A percentile compares a stretch with the other conserved stretches of the same genome.
These are phyloP conservation scores for Fremontodendron californicum DNA, from an alignment of 345 rosid species.

Conservation along the genomic window DNA sequence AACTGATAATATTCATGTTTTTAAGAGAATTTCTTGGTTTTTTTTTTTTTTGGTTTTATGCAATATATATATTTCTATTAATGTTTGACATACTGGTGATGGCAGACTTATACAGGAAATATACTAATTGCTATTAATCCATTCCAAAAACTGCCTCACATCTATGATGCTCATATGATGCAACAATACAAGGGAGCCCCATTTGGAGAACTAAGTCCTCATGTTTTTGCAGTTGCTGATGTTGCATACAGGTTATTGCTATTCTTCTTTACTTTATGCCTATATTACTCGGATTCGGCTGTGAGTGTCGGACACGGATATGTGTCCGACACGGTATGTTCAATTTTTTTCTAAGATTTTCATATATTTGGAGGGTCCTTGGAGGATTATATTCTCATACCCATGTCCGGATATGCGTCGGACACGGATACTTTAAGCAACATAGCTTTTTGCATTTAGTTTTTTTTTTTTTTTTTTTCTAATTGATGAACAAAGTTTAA, in stretches of 20 bases:
- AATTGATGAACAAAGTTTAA: background rate
- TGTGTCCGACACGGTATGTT: too few relatives aligned
- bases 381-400: too few relatives aligned
- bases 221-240: constrained; percentile 24
- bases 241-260: constrained; percentile 20
- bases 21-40: background rate
- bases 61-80: background rate
- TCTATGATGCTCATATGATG: constrained; percentile 21
- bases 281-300: too few relatives aligned
- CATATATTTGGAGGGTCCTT: too few relatives aligned
- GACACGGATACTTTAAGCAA: too few relatives aligned
- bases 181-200: constrained; percentile 23
- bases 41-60: background rate
- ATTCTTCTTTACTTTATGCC: background rate
- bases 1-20: background rate
- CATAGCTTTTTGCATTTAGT: too few relatives aligned
- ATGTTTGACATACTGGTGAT: background rate
- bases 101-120: constrained; percentile 22
- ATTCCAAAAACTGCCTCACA: constrained; percentile 21
- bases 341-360: too few relatives aligned
- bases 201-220: constrained; percentile 24
- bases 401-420: too few relatives aligned
- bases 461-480: background rate
- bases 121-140: constrained; percentile 22
- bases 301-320: too few relatives aligned